Conservation (phyloP, 352 stramenopile species). For the Phytophthora foliorum region DNA sequence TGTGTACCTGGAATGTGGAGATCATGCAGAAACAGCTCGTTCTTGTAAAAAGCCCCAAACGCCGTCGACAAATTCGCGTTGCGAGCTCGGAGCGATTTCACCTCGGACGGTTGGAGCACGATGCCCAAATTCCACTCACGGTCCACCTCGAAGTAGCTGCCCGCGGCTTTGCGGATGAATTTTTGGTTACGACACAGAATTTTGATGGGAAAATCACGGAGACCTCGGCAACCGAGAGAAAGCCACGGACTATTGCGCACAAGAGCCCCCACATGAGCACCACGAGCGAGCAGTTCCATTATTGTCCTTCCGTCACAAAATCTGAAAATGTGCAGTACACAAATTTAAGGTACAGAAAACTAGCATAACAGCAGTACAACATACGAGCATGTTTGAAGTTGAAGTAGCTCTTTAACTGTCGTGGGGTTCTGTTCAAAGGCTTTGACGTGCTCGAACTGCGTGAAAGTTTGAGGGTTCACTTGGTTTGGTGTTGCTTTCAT, state of each 20-base stretch:
- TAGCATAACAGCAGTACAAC: background rate
- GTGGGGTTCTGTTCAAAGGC: background rate
- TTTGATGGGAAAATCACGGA: slow-evolving; percentile 73
- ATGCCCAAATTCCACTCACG: slow-evolving; percentile 84
- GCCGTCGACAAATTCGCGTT: slow-evolving; percentile 80
- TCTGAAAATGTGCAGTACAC: background rate
- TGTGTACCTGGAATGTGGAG: slow-evolving; percentile 76
- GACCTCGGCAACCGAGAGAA: slow-evolving; percentile 24
- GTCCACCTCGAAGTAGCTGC: slow-evolving; percentile 66
- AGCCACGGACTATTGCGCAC: slow-evolving; percentile 13
- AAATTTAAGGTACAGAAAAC: background rate
- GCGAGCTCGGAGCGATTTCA: slow-evolving; percentile 75
- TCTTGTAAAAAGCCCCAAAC: slow-evolving; percentile 79
- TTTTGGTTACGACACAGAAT: slow-evolving; percentile 73
- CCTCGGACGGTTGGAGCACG: slow-evolving; percentile 75
- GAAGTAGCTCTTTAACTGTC: background rate
- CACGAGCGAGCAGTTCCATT: slow-evolving; percentile 31
- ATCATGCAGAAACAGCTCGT: slow-evolving; percentile 82
- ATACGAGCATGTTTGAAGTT: background rate
- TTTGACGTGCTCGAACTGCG: too few species aligned
- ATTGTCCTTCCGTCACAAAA: background rate
- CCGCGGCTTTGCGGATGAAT: slow-evolving; percentile 59
- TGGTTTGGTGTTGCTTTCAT: too few species aligned
- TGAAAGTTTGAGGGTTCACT: too few species aligned
- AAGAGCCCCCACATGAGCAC: slow-evolving; percentile 3